Percentiles rank a stretch among this genome's conserved stretches.
These are phyloP conservation scores for Leucogyrophana mollusca DNA, from an alignment of 768 basidiomycete genomes.

Conservation along the genomic window DNA sequence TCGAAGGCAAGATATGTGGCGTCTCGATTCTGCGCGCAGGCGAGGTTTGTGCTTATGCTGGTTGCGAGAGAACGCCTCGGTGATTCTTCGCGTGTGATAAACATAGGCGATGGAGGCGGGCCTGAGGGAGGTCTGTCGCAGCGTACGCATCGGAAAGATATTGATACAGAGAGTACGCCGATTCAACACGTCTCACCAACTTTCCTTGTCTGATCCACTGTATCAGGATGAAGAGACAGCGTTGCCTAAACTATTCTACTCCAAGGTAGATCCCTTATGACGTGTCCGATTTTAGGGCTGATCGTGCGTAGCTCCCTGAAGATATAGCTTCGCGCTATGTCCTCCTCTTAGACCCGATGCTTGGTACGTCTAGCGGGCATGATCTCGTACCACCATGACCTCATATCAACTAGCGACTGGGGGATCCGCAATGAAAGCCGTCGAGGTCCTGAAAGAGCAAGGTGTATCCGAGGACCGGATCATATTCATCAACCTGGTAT, in stretches of 20 bases:
- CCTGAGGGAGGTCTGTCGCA: slow-evolving; percentile 91
- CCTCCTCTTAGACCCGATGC: slow-evolving; percentile 95
- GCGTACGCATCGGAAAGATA: slow-evolving; percentile 95
- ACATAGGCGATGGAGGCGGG: slow-evolving; percentile 95
- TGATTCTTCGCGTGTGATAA: slow-evolving; percentile 1
- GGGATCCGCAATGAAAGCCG: slow-evolving; percentile 96
- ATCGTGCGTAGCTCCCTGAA: slow-evolving; percentile 68
- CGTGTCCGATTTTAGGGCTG: background rate
- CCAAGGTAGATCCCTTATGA: slow-evolving; percentile 51
- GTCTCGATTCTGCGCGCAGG: slow-evolving; percentile 94
- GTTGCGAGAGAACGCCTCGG: background rate
- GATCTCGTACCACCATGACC: background rate
- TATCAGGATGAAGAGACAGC: slow-evolving; percentile 91
- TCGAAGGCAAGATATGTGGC: slow-evolving; percentile 95
- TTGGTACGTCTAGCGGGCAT: slow-evolving; percentile 52
- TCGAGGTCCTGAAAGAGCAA: slow-evolving; percentile 89
- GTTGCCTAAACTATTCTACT: slow-evolving; percentile 89
- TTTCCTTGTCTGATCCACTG: background rate
- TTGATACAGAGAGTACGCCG: slow-evolving; percentile 91
- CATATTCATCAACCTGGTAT: slow-evolving; percentile 89
- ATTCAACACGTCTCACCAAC: background rate
- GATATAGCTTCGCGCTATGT: slow-evolving; percentile 92
- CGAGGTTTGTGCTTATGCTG: slow-evolving; percentile 52
- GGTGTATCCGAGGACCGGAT: slow-evolving; percentile 94
- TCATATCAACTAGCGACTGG: slow-evolving; percentile 66